Evolutionary conservation across 2,329 filamentous ascomycete species (phyloP), one percentile per base, ranked within the genome.

Genomic region (Colletotrichum phormii): DNA sequence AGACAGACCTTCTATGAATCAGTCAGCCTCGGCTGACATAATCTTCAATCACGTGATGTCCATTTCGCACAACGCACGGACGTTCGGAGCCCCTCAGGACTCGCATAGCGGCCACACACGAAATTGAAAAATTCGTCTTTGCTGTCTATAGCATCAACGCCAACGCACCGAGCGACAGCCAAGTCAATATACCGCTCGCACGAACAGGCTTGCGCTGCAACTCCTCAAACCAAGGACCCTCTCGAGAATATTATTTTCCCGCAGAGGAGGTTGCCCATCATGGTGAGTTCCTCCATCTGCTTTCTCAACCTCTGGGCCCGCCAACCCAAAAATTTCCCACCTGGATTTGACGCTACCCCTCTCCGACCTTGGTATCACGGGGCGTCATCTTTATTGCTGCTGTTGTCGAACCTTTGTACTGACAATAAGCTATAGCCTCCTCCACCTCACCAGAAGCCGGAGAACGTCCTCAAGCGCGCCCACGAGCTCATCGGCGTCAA

Each of bases 401-500:
- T 46, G 51, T 77, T 46, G 77, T 76, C 33, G 35, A 57, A 60
- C 46, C 33, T 63, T 62, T 81, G 24, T 57, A 65, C 71, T 71
- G 59, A 73, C 67, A n/a, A 49, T 64, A 15, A 37, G 37, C 55
- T 67, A 79, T 75, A 96, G 97, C 95, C 97, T 89, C 97, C 97
- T 83, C 95, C 95, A 87, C 94, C 95, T 79, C 95, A 98, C 85
- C 95, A 97, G 84, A 97, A 97, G 86, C 97, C 97, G 82, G 97
- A 99, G 89, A 99, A 99, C 92, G 95, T 98, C 83, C 92, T 98
- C 84, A 98, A 98, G 91, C 92, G 97, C 85, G 97, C 97, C 76
- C 93, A 98, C 86, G 97, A 99, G 89, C 94, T 99, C 86, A 98
- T 98, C 87, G 97, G 95, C 82, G 97, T 99, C 81, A 93, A 94